phyloP scores from a whole-genome alignment of 805 yeast species.

The Hanseniaspora taiwanica region DNA sequence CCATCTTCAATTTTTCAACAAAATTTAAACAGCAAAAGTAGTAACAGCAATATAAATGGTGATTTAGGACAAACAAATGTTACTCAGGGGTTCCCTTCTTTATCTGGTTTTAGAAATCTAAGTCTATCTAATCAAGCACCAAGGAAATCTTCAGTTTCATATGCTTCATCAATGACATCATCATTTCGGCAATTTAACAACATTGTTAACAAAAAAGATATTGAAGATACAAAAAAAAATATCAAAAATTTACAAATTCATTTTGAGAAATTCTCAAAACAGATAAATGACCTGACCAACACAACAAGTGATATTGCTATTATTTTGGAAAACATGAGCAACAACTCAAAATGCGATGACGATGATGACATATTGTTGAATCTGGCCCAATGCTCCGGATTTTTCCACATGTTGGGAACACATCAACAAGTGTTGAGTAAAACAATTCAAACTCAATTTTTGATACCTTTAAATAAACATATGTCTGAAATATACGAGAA shows the following conservation, averaged over 20 bases:
- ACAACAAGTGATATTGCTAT: conserved; percentile 63
- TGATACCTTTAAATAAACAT: conserved; percentile 35
- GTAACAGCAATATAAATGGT: conserved; percentile 1
- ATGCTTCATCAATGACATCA: conserved; percentile 26
- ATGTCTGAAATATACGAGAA: conserved; percentile 31
- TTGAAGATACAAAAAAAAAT: conserved; percentile 33
- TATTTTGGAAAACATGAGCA: conserved; percentile 51
- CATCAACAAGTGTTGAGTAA: conserved; percentile 61
- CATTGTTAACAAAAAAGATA: conserved; percentile 49
- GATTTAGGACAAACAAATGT: neutral
- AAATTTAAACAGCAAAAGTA: conserved; percentile 6
- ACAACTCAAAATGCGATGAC: conserved; percentile 45
- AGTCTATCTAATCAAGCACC: conserved; percentile 7
- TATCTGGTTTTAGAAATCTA: conserved; percentile 3
- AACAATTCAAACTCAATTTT: conserved; percentile 40
- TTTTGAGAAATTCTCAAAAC: conserved; percentile 34
- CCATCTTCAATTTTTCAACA: neutral
- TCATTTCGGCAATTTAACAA: conserved; percentile 40
- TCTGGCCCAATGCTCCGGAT: conserved; percentile 57
- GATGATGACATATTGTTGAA: conserved; percentile 42
- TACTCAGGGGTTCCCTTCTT: no score
- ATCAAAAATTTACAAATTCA: conserved; percentile 35
- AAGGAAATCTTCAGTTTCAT: conserved; percentile 32
- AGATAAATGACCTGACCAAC: conserved; percentile 26
- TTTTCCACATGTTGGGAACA: conserved; percentile 63